Evolutionary conservation across 2,329 filamentous ascomycete genomes (phyloP), one percentile per base, ranked within the genome.

Genomic region (Aspergillus versicolor): DNA sequence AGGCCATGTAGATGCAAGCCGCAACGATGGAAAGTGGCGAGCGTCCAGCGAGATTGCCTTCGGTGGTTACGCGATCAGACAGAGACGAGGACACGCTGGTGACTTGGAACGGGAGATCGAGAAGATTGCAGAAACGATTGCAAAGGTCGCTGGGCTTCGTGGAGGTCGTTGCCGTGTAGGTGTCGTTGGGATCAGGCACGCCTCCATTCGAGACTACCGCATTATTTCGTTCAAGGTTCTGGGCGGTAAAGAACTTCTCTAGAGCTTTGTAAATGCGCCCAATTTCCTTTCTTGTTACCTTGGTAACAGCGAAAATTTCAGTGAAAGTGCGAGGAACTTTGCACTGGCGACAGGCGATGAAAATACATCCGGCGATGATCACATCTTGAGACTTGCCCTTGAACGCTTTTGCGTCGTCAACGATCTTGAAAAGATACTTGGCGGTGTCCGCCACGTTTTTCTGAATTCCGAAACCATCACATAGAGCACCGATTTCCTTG

Each of bases 241-340:
- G 84, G 67, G 87, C 87, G 68, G 88, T 86, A 69, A 97, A 84
- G 77, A 96, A 97, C 65, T 88, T 87, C 77, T 97, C 92, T 44
- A 99, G 82, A 57, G 87, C 82, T 80, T 99, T 99, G 84, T 97
- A 99, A 22, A 93, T 93, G 57, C 92, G 83, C 21, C 94, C 94
- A 62, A 99, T 96, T 71, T 99, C 95, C 79, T 97, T 97, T 81
- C 97, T 97, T 59, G 89, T 88, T 27, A 99, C 93, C 65, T 90
- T 91, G 8, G 94, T 99, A 73, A 97, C 82, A 60, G 91, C 88
- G 77, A 90, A 95, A 68, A 99, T 94, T 74, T 99, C 95, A 48
- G 90, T 87, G 78, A 99, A 99, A 3, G 92, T 96, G 63, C 94
- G 89, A 4, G 90, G 88, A 30, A 92, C 88, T 60, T 87, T 85